Evolutionary conservation across 495 filamentous ascomycete species (phyloP), one percentile per base, ranked within the genome.

Genomic region (Saxophila tyrrhenica): DNA sequence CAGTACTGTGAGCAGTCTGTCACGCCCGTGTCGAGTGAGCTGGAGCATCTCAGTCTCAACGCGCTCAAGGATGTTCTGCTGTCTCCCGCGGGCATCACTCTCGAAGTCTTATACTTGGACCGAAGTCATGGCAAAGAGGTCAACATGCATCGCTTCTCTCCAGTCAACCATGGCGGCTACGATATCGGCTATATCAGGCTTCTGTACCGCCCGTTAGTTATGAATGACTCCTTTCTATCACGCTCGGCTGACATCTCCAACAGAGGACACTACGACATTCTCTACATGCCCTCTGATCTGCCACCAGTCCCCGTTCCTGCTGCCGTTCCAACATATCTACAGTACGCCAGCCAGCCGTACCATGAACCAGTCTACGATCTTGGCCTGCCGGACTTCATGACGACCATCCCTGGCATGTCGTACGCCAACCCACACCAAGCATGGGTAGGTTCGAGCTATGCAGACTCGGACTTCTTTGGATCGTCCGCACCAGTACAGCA

Each of bases 51-150:
- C 17, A 87, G 87, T 13, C 74, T 97, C 20, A 80, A 78, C 55
- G 78, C 85, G 25, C 71, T 95, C 50, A 76, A 86, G 56, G 84
- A 92, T 57, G 78, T 89, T 15, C 74, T 97, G 1, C 79, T 96
- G 48, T 84, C 85, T 62, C 82, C 86, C 25, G 83, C 83, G 39
- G 83, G 82, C 15, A 79, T 96, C 57, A 79, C 82, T 10, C 78
- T 96, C 10, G 87, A 96, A 62, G 82, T 97, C 42, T 78, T 91
- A 9, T 96, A 96, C 62, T 78, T 98, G 20, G 92, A 98, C 68
- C 80, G 92, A 52, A 95, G 87, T 60, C 73, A 81, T 55, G 90
- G 90, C 16, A 74, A 78, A 19, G 78, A 82, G 55, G 87, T 90
- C 57, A 95, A 90, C 66, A 77, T 78, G 25, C 85, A 91, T 67